Base-by-base conservation (phyloP, 352 stramenopile species). In the Elongisporangium prolatum region DNA sequence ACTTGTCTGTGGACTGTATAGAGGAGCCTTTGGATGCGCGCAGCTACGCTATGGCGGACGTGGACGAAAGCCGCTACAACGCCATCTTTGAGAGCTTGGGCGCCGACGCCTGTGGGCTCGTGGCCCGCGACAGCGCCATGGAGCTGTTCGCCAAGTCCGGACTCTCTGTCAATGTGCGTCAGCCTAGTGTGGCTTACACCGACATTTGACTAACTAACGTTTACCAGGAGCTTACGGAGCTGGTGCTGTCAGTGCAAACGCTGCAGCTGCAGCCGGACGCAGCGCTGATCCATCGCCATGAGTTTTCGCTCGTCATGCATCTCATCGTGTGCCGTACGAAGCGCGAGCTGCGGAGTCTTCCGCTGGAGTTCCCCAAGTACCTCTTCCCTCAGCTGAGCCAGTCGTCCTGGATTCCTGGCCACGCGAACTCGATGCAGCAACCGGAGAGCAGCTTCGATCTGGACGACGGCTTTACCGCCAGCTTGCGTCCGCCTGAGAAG, bases 321-420 rank as follows among this genome's bases (percentile, higher is more conserved):
- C 60, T 78, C 18, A 75, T 78, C 16, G 66, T 75, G 48, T 78
- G 70, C 48, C 63, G 62, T n/a, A 75, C 70, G 6, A 74, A 74
- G 44, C 67, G 70, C 34, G 70, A 64, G 4, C 60, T 78, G 13
- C 16, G 22, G 5, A 52, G 47, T 21, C 52, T 78, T 21, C 70
- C 70, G 20, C 56, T 69, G 9, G 37, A 62, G 13, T 69, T 78
- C 24, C 70, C 70, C 2, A 58, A 21, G 21, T 62, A 72, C 21
- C 34, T 75, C 5, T 78, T 78, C n/a, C 61, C 67, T 6, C 67
- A 65, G 20, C 47, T 77, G 4, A 17, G 48, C 8, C 21, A 56
- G 20, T 21, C 55, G 7, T 56, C 21, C 2, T 61, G 56, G 56
- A 21, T 24, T 4, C 18, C 24, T 44, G 28, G 21, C 11, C 17